Percentiles rank a stretch among this genome's conserved stretches.
Conservation (phyloP, 2,329 filamentous ascomycete genomes). For the Chaetomium olivaceum region DNA sequence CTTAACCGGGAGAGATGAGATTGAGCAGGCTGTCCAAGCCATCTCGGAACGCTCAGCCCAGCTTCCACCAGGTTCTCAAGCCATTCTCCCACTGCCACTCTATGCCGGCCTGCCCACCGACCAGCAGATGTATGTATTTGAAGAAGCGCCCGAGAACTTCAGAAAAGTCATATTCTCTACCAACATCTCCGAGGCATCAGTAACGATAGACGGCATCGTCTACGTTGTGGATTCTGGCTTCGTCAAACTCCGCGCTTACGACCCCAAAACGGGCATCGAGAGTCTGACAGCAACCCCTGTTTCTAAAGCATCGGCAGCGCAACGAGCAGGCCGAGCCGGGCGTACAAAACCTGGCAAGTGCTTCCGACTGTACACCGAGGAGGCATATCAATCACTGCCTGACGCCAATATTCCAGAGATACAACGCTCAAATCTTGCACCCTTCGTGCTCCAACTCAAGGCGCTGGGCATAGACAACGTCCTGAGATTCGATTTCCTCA, state of each 20-base stretch:
- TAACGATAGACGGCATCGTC: constrained; percentile 89
- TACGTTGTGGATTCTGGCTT: constrained; percentile 91
- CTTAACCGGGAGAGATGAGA: constrained; percentile 89
- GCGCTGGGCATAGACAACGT: constrained; percentile 95
- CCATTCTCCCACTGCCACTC: constrained; percentile 72
- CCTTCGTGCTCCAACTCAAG: constrained; percentile 86
- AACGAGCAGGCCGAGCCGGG: constrained; percentile 86
- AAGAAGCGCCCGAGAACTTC: constrained; percentile 75
- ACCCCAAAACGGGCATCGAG: constrained; percentile 83
- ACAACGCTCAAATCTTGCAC: constrained; percentile 86
- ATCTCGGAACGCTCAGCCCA: constrained; percentile 70
- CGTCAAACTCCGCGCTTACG: constrained; percentile 85
- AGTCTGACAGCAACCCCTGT: constrained; percentile 78
- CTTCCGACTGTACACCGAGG: constrained; percentile 86
- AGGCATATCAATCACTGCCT: constrained; percentile 63
- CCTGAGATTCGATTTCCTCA: constrained; percentile 84
- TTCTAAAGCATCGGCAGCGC: constrained; percentile 89
- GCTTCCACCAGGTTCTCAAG: constrained; percentile 59
- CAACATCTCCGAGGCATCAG: constrained; percentile 94
- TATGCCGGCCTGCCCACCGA: constrained; percentile 89
- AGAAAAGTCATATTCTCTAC: constrained; percentile 92
- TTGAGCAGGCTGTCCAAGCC: constrained; percentile 77
- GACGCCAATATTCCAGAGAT: constrained; percentile 84
- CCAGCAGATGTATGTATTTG: constrained; percentile 94
- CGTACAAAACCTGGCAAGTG: constrained; percentile 91